Conservation (phyloP, 2,329 filamentous ascomycete genomes). For the Aspergillus brasiliensis region DNA sequence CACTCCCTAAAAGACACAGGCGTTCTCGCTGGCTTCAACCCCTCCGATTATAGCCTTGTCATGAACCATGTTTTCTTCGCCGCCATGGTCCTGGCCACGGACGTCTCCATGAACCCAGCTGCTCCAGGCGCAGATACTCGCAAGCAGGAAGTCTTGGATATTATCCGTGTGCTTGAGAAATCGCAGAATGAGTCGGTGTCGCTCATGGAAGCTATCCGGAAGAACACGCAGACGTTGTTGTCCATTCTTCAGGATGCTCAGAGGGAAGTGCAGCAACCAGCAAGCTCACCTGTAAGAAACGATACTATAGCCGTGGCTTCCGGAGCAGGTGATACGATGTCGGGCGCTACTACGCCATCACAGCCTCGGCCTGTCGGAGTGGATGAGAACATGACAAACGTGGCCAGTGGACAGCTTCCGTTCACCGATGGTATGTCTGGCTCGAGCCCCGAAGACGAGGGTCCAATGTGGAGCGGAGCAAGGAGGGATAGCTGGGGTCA, state of each 20-base stretch:
- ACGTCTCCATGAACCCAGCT: conserved; percentile 26
- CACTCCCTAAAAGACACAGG: not conserved
- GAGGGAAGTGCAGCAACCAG: not conserved
- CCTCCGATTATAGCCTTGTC: conserved; percentile 24
- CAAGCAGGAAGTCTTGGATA: conserved; percentile 16
- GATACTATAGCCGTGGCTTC: not conserved
- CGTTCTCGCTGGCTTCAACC: conserved; percentile 15
- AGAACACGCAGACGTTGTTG: conserved; percentile 11
- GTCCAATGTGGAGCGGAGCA: not conserved
- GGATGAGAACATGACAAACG: not conserved
- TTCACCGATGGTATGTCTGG: not conserved
- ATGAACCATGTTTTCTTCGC: conserved; percentile 29
- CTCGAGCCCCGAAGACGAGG: not conserved
- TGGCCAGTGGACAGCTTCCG: not conserved
- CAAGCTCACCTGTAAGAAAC: not conserved
- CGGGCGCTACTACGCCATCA: not conserved
- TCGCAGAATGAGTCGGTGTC: conserved; percentile 3
- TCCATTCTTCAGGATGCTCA: conserved; percentile 3
- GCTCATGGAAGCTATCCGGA: conserved; percentile 5
- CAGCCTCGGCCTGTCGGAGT: not conserved
- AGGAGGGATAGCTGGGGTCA: conserved; percentile 4
- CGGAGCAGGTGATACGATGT: not conserved
- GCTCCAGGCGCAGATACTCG: conserved; percentile 19
- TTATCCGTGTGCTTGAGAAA: conserved; percentile 7
- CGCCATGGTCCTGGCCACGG: conserved; percentile 26